Conservation (phyloP, 2,329 filamentous ascomycete species). For the Ophiosphaerella narmari region DNA sequence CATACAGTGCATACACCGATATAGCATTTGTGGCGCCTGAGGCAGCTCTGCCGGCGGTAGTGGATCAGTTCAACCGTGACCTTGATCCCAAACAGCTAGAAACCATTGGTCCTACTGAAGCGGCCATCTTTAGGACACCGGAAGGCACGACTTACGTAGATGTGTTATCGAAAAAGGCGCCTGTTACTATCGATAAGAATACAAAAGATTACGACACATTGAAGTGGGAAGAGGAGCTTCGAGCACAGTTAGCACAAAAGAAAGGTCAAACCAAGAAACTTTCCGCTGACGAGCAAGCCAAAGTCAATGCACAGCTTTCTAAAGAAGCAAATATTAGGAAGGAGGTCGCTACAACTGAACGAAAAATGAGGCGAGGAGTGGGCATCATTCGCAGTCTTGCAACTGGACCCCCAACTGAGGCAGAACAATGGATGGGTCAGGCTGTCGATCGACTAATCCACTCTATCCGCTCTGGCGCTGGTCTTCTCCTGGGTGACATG, state of each 20-base stretch:
- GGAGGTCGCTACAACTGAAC: slow-evolving; percentile 70
- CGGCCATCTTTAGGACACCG: slow-evolving; percentile 88
- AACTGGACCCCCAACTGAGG: slow-evolving; percentile 85
- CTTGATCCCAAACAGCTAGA: slow-evolving; percentile 71
- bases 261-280: slow-evolving; percentile 91
- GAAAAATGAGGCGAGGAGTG: slow-evolving; percentile 77
- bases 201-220: slow-evolving; percentile 93
- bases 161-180: slow-evolving; percentile 81
- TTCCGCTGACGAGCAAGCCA: slow-evolving; percentile 83
- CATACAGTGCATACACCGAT: slow-evolving; percentile 84
- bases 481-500: slow-evolving; percentile 77
- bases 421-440: slow-evolving; percentile 83
- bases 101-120: slow-evolving; percentile 81
- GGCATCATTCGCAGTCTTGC: slow-evolving; percentile 84
- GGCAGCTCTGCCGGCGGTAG: slow-evolving; percentile 73
- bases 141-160: slow-evolving; percentile 89
- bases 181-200: slow-evolving; percentile 79
- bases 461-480: slow-evolving; percentile 78
- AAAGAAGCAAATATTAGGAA: slow-evolving; percentile 83
- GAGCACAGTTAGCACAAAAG: slow-evolving; percentile 86
- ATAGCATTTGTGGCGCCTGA: slow-evolving; percentile 92
- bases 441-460: slow-evolving; percentile 75
- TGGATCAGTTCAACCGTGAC: slow-evolving; percentile 74
- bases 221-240: slow-evolving; percentile 95
- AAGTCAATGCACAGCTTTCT: slow-evolving; percentile 86